These are phyloP conservation scores for Rhizopogon rudus DNA, from an alignment of 768 basidiomycete species.

Conservation along the genomic window DNA sequence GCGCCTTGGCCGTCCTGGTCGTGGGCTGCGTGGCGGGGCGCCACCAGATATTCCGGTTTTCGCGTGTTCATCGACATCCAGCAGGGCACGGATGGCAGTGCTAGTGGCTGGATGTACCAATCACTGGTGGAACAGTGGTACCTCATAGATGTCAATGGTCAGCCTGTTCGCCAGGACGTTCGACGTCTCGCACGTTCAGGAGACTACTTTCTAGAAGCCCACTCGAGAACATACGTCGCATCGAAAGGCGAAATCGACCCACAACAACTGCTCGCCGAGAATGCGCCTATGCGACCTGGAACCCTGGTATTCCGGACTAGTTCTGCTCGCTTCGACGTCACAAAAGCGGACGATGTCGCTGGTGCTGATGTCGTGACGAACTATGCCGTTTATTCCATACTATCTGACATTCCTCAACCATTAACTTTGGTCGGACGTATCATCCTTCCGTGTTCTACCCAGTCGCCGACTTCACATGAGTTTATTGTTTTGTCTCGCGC, in stretches of 20 bases:
- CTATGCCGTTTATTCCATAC: conserved; percentile 8
- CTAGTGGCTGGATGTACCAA: conserved; percentile 2
- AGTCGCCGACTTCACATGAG: conserved; percentile 6
- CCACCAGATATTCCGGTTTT: neutral
- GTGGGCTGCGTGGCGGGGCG: conserved; percentile 21
- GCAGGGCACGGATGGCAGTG: neutral
- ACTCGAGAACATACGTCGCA: conserved; percentile 1
- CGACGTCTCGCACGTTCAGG: too few relatives aligned
- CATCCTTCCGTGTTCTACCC: conserved; percentile 10
- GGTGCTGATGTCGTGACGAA: neutral
- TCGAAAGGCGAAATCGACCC: neutral
- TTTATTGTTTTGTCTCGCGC: conserved; percentile 14
- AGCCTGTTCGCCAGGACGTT: conserved; percentile 10
- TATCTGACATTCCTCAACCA: neutral
- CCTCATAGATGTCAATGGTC: conserved; percentile 8
- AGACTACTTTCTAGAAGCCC: neutral
- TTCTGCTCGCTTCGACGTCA: conserved; percentile 8
- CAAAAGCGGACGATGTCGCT: neutral
- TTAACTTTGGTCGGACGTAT: conserved; percentile 8
- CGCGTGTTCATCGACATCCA: conserved; percentile 1
- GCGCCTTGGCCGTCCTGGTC: conserved; percentile 18
- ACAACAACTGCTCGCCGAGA: neutral
- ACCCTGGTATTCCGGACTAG: conserved; percentile 19
- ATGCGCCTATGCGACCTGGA: conserved; percentile 6
- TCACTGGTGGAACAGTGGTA: conserved; percentile 15